Conservation (phyloP, 495 filamentous ascomycete genomes). For the Antarctomyces pellizariae region DNA sequence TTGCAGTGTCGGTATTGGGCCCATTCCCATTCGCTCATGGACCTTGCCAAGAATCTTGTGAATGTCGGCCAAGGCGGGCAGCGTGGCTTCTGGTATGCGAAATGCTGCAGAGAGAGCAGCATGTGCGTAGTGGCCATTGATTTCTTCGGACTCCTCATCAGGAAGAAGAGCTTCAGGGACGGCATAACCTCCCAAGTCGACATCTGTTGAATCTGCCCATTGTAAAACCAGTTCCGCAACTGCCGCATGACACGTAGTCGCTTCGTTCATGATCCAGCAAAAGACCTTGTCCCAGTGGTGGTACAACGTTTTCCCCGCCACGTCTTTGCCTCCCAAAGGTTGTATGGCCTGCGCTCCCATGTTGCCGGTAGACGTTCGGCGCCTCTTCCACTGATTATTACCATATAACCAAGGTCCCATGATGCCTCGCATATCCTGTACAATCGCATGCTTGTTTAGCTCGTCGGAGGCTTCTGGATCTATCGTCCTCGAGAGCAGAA, state of each 20-base stretch:
- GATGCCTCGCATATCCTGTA: slow-evolving; percentile 49
- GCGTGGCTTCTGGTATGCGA: slow-evolving; percentile 32
- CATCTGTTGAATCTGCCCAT: slow-evolving; percentile 64
- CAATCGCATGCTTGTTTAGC: slow-evolving; percentile 22
- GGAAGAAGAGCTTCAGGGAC: slow-evolving; percentile 21
- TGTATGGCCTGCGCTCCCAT: slow-evolving; percentile 3
- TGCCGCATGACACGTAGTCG: slow-evolving; percentile 31
- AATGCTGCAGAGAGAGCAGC: slow-evolving; percentile 53
- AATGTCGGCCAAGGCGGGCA: slow-evolving; percentile 33
- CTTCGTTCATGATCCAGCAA: slow-evolving; percentile 39
- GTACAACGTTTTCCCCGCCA: slow-evolving; percentile 11
- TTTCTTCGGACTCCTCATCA: slow-evolving; percentile 25
- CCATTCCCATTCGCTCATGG: slow-evolving; percentile 31
- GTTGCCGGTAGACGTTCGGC: slow-evolving; percentile 6
- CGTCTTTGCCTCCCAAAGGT: slow-evolving; percentile 3
- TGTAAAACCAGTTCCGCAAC: slow-evolving; percentile 38
- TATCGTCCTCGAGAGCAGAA: slow-evolving; percentile 42
- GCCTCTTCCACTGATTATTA: slow-evolving; percentile 34
- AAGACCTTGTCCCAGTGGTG: slow-evolving; percentile 60
- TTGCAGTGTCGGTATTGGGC: slow-evolving; percentile 21
- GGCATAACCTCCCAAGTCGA: slow-evolving; percentile 53
- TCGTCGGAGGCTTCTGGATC: slow-evolving; percentile 17
- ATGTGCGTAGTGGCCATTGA: slow-evolving; percentile 43
- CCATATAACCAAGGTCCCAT: slow-evolving; percentile 71
- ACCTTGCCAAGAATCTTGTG: slow-evolving; percentile 38